Evolutionary conservation across 345 rosid genomes (phyloP).

Genomic region (Sonneratia alba): DNA sequence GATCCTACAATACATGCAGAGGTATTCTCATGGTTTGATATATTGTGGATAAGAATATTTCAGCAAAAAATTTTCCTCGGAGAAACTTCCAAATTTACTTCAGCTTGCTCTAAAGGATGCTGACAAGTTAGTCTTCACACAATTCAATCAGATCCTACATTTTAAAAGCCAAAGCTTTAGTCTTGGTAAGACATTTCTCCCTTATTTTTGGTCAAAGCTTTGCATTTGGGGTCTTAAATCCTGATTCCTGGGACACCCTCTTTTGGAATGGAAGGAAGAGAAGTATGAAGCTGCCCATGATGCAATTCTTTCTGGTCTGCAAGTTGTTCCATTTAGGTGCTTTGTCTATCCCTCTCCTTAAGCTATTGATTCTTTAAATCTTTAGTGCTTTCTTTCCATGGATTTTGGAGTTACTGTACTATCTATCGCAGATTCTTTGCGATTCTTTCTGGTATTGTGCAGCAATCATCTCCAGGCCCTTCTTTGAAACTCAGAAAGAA

Average conservation of each 20-base stretch:
- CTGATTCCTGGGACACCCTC: background rate
- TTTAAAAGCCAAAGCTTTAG: slow-evolving; percentile 61
- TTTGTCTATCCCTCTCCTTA: background rate
- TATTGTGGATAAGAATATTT: background rate
- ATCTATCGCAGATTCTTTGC: slow-evolving; percentile 2
- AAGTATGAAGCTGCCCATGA: slow-evolving; percentile 74
- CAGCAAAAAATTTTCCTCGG: slow-evolving; percentile 7
- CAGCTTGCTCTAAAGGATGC: slow-evolving; percentile 97
- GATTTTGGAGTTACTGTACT: background rate
- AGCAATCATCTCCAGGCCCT: slow-evolving; percentile 70
- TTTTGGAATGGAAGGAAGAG: slow-evolving; percentile 55
- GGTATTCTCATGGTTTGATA: slow-evolving; percentile 26
- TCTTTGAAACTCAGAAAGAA: slow-evolving; percentile 55
- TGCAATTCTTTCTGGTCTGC: slow-evolving; percentile 73
- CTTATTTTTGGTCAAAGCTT: background rate
- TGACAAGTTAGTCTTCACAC: slow-evolving; percentile 50
- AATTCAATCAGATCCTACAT: slow-evolving; percentile 45
- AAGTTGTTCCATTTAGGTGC: slow-evolving; percentile 83
- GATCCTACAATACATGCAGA: slow-evolving; percentile 93
- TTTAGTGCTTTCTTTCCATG: background rate
- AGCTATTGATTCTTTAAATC: background rate
- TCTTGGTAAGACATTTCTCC: slow-evolving; percentile 46
- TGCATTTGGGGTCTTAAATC: background rate
- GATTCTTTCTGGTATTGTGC: slow-evolving; percentile 35
- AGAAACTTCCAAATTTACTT: slow-evolving; percentile 11